Evolutionary conservation across 306 rosid species (phyloP), one percentile per base, ranked within the genome.

Genomic region (Acacia acuminata): DNA sequence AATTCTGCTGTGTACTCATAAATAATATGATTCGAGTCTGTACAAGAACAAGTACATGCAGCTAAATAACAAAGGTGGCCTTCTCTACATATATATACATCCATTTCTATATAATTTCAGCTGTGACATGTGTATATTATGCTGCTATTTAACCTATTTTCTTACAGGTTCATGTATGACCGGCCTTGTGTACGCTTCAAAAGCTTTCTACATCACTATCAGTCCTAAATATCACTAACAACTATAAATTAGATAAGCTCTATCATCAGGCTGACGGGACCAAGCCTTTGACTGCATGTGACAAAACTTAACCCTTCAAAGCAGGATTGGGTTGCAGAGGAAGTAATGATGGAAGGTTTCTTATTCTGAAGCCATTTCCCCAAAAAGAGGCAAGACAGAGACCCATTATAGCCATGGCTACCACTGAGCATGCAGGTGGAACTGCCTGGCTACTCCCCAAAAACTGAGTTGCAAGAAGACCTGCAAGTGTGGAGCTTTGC

Each of bases 401-500:
- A 74, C 99, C 99, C 97, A 96, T 87, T 80, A 94, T 87, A 42
- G 99, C 96, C 99, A 96, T 96, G 63, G 88, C 93, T 42, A 96
- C 88, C 15, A 96, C 99, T 1, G 99, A 96, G 85, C 99, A 96
- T 11, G 99, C 99, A 12, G 99, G 88, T 7, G 99, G 97, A 81
- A 94, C 99, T 10, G 99, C 97, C 73, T 96, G 99, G 74, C 87
- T 96, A 85, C 90, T 88, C 76, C 98, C 99, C 34, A 96, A 89
- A 88, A 96, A 96, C 77, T 96, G 99, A 15, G 97, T 87, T 27
- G 99, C 98, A n/a, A 96, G 94, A 76, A 96, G 91, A 61, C 99
- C 99, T 25, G 99, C 99, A 78, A 96, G 87, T 40, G 99, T 96
- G 45, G 99, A 94, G 87, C 99, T 96, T 78, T 96, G 99, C 99